These are phyloP conservation scores for Cladorrhinum samala DNA, from an alignment of 495 filamentous ascomycete genomes.

Conservation along the genomic window DNA sequence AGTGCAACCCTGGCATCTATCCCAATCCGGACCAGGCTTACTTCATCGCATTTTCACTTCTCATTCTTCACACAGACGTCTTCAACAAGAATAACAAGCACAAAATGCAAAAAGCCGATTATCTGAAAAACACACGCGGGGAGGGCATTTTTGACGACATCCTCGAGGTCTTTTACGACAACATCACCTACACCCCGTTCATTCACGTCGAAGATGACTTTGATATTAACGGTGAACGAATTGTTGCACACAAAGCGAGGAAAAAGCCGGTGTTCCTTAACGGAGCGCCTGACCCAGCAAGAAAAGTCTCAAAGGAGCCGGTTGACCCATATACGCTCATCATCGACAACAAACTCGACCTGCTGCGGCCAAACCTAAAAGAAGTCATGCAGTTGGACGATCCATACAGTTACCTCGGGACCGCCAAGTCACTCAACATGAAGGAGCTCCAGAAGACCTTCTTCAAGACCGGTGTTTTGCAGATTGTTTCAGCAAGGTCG, in stretches of 20 bases:
- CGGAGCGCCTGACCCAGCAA: constrained; percentile 54
- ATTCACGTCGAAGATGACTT: constrained; percentile 92
- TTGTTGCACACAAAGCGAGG: constrained; percentile 59
- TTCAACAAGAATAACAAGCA: constrained; percentile 99
- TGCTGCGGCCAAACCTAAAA: constrained; percentile 74
- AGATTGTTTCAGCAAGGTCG: constrained; percentile 89
- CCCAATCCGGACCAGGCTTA: constrained; percentile 89
- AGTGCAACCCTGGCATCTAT: constrained; percentile 97
- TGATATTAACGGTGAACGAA: constrained; percentile 69
- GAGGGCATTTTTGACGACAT: constrained; percentile 90
- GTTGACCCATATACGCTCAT: constrained; percentile 94
- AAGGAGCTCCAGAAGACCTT: constrained; percentile 77
- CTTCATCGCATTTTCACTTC: constrained; percentile 92
- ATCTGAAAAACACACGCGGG: constrained; percentile 86
- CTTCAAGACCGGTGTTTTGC: constrained; percentile 81
- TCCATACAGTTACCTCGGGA: constrained; percentile 81
- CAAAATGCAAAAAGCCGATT: constrained; percentile 96
- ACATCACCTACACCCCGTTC: constrained; percentile 95
- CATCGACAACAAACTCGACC: constrained; percentile 77
- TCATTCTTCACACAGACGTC: constrained; percentile 94
- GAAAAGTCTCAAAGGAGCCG: constrained; percentile 67
- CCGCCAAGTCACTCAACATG: constrained; percentile 64
- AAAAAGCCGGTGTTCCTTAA: constrained; percentile 69
- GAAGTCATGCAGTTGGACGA: constrained; percentile 92
- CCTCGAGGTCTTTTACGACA: constrained; percentile 94